phyloP scores from a whole-genome alignment of 163 green algal genomes.

The Scenedesmus sp. region DNA sequence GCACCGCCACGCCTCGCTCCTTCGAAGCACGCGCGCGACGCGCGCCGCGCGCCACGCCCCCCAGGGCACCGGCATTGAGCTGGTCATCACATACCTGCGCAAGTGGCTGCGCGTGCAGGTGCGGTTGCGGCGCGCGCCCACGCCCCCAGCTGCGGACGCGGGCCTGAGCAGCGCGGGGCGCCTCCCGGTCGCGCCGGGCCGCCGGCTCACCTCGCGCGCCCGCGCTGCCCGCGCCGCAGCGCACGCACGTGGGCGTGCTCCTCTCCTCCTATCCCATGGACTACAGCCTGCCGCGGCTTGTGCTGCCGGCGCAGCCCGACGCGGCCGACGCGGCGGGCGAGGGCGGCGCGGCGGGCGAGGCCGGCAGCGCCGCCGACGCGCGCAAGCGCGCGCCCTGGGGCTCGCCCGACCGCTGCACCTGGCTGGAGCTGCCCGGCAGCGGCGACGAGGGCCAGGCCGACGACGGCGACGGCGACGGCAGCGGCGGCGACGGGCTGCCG shows the following conservation, averaged over 20 bases:
- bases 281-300: slow-evolving; percentile 25
- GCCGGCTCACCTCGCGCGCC: too few relatives aligned
- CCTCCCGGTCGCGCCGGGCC: too few relatives aligned
- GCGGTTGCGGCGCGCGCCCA: too few relatives aligned
- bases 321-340: neutral
- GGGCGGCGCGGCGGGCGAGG: neutral
- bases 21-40: neutral
- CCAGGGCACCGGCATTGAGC: slow-evolving; percentile 40
- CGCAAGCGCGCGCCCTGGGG: slow-evolving; percentile 2
- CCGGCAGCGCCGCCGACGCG: neutral
- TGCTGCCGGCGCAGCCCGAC: neutral
- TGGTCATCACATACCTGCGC: slow-evolving; percentile 37
- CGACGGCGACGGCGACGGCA: neutral
- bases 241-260: slow-evolving; percentile 26
- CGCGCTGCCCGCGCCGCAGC: too few relatives aligned
- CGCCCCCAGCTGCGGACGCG: too few relatives aligned
- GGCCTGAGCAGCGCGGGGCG: too few relatives aligned
- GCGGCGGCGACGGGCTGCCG: neutral
- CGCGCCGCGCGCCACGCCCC: neutral
- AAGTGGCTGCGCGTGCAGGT: slow-evolving; percentile 37
- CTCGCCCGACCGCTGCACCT: slow-evolving; percentile 26
- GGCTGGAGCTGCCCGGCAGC: slow-evolving; percentile 2
- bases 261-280: slow-evolving; percentile 38
- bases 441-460: neutral
- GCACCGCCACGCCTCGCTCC: neutral